Base-by-base conservation (phyloP, 1,284 basidiomycete genomes). In the Wolfiporia cocos region DNA sequence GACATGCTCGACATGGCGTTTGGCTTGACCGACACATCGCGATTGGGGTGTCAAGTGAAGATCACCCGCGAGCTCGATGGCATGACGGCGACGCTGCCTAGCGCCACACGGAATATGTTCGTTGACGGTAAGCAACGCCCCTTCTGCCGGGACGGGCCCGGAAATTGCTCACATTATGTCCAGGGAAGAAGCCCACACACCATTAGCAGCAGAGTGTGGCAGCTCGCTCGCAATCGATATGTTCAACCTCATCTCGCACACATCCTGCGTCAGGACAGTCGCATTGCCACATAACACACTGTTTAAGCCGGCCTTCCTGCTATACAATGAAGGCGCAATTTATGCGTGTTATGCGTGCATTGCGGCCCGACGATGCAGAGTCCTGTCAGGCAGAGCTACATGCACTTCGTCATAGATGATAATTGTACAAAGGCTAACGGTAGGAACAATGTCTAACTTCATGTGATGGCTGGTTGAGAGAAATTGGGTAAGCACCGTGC, bases 1-100 rank as follows among this genome's bases (percentile, higher is more conserved):
- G 92, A 95, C 56, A 98, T 98, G 94, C 74, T 99, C 30, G 95
- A 99, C 64, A 86, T 99, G 70, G 96, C 95, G 1, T 99, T 98
- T 54, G 95, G 92, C 1, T 71, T 99, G 46, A 96, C 93, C 1
- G 95, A 98, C 58, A 97, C 94, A 56, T 94, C 78, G 48, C 74
- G 84, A 7, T 65, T 87, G 12, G 84, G 85, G 0, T 87, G 85
- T 58, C 94, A 99, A 67, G 91, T 98, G 18, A 69, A 83, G 41
- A 63, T 99, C 20, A 88, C 82, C 6, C 81, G 73, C 49, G 89
- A 89, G 29, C 62, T 96, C 47, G 86, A 97, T 57, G 94, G 92
- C 19, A 84, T 96, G 62, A 78, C 78, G 2, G 88, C 83, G n/a
- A 86, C 74, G 15, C 67, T 99, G 21, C 96, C 96, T 1, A 76